These are phyloP conservation scores for Hypomontagnella monticulosa DNA, from an alignment of 495 filamentous ascomycete genomes.

Conservation along the genomic window DNA sequence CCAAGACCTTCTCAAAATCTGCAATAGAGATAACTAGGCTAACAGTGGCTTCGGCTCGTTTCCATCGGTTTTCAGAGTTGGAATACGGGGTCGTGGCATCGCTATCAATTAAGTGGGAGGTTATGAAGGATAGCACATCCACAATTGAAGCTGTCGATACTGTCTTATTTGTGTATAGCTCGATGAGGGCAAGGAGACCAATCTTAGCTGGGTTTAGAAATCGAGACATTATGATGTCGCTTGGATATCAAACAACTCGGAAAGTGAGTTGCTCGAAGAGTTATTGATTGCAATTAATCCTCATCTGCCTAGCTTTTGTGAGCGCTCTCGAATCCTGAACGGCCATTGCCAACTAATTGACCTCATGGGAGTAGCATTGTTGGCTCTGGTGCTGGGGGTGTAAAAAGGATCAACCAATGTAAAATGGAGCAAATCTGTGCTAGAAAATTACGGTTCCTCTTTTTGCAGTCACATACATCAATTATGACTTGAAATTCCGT, in stretches of 20 bases:
- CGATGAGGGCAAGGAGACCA: constrained; percentile 79
- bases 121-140: constrained; percentile 87
- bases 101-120: constrained; percentile 72
- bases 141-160: constrained; percentile 80
- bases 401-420: background rate
- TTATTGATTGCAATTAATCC: background rate
- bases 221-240: constrained; percentile 66
- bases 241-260: background rate
- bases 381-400: background rate
- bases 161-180: constrained; percentile 77
- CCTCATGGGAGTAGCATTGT: constrained; percentile 15
- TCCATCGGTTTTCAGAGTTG: constrained; percentile 48
- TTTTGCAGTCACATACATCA: too few relatives aligned
- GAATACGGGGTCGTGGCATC: constrained; percentile 30
- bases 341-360: constrained; percentile 24
- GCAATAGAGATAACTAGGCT: constrained; percentile 68
- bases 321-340: background rate
- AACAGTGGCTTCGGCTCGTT: constrained; percentile 52
- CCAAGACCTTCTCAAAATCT: constrained; percentile 73
- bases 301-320: constrained; percentile 1
- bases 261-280: background rate
- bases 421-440: background rate
- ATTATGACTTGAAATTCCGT: too few relatives aligned
- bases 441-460: too few relatives aligned
- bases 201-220: constrained; percentile 89